Evolutionary conservation across 805 yeast genomes (phyloP).

Genomic region (Limtongia smithiae): DNA sequence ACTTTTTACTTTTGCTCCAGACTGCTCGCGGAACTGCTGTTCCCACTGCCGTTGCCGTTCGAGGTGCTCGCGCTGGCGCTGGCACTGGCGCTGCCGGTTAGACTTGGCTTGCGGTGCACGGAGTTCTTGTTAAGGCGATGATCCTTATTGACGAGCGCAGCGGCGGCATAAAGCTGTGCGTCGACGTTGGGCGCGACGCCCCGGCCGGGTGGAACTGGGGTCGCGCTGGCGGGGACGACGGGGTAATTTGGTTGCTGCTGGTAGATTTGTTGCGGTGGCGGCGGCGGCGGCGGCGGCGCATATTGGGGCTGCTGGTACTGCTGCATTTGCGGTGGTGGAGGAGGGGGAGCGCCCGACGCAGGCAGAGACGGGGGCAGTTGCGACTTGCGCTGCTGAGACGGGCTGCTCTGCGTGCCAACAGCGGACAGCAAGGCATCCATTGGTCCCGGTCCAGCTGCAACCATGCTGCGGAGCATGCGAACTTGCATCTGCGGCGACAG

Average conservation of each 20-base stretch:
- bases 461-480: conserved; percentile 14
- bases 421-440: conserved; percentile 24
- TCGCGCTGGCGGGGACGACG: neutral
- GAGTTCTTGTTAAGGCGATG: conserved; percentile 1
- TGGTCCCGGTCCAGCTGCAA: conserved; percentile 20
- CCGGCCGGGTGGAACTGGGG: neutral
- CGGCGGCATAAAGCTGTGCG: conserved; percentile 11
- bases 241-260: neutral
- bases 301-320: neutral
- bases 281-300: neutral
- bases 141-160: conserved; percentile 6
- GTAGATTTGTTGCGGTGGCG: neutral
- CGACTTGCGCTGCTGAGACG: no score
- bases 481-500: conserved; percentile 9
- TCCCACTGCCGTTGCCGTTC: conserved; percentile 23
- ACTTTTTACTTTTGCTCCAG: conserved; percentile 27
- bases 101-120: conserved; percentile 10
- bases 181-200: conserved; percentile 1
- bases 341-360: no score
- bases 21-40: conserved; percentile 27
- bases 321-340: neutral
- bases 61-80: conserved; percentile 26
- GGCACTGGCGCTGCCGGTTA: conserved; percentile 26
- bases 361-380: no score
- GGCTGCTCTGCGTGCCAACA: neutral